Evolutionary conservation across 305 asterid species (phyloP).

Genomic region (Fraxinus nigra): DNA sequence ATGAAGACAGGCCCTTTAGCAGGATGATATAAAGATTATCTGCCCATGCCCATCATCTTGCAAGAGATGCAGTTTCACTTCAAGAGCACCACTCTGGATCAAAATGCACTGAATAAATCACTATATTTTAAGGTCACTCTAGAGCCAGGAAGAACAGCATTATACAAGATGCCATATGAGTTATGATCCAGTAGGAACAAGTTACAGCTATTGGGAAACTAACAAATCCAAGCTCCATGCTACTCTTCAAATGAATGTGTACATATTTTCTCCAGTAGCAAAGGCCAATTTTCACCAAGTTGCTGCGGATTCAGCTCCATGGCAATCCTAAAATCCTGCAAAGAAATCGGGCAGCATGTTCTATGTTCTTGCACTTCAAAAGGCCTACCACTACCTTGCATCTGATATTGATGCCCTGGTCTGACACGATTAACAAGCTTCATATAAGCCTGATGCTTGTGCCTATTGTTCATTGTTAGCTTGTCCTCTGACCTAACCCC

Average conservation of each 20-base stretch:
- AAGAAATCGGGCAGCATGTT: slow-evolving; percentile 43
- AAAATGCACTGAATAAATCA: slow-evolving; percentile 28
- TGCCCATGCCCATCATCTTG: slow-evolving; percentile 40
- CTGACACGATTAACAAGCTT: slow-evolving; percentile 71
- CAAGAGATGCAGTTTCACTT: slow-evolving; percentile 36
- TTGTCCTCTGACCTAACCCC: slow-evolving; percentile 54
- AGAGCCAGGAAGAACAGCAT: slow-evolving; percentile 14
- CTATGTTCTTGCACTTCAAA: slow-evolving; percentile 52
- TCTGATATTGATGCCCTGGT: slow-evolving; percentile 59
- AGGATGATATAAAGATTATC: slow-evolving; percentile 45
- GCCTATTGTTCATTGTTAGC: slow-evolving; percentile 32
- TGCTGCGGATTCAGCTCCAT: slow-evolving; percentile 89
- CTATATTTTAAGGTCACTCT: slow-evolving; percentile 9
- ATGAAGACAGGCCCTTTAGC: slow-evolving; percentile 38
- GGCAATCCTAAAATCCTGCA: slow-evolving; percentile 84
- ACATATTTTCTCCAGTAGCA: slow-evolving; percentile 85
- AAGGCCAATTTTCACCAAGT: slow-evolving; percentile 96
- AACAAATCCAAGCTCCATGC: slow-evolving; percentile 29
- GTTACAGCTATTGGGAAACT: slow-evolving; percentile 18
- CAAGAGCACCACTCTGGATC: slow-evolving; percentile 32
- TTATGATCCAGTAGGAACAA: slow-evolving; percentile 35
- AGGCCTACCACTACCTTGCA: slow-evolving; percentile 48
- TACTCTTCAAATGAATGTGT: slow-evolving; percentile 70
- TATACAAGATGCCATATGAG: background rate
- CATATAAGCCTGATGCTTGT: slow-evolving; percentile 38